phyloP scores from a whole-genome alignment of 495 filamentous ascomycete species.

The Penicillium paradoxum region DNA sequence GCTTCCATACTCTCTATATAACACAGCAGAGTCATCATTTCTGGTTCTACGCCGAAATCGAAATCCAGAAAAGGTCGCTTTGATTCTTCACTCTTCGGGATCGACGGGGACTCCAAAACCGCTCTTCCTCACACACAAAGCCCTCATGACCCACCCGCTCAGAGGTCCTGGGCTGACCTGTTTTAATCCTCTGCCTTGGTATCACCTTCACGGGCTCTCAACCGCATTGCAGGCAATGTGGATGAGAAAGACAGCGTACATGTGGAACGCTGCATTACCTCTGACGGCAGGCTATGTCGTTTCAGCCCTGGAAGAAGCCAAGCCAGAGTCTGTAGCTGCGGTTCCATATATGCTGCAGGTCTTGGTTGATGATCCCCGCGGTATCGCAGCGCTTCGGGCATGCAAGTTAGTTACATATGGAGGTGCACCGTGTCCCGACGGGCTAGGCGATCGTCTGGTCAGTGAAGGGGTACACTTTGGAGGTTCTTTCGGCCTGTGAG shows the following conservation, averaged over 20 bases:
- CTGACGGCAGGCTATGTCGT: slow-evolving; percentile 48
- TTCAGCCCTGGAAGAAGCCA: slow-evolving; percentile 41
- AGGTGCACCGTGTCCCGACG: slow-evolving; percentile 52
- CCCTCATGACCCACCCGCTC: slow-evolving; percentile 36
- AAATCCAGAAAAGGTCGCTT: slow-evolving; percentile 25
- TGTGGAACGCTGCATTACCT: slow-evolving; percentile 51
- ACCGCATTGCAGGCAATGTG: slow-evolving; percentile 48
- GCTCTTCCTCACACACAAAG: slow-evolving; percentile 35
- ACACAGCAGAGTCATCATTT: slow-evolving; percentile 20
- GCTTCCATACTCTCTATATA: slow-evolving; percentile 13
- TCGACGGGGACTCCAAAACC: slow-evolving; percentile 57
- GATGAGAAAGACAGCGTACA: slow-evolving; percentile 44
- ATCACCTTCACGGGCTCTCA: slow-evolving; percentile 48
- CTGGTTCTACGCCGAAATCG: slow-evolving; percentile 32
- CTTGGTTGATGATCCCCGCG: slow-evolving; percentile 43
- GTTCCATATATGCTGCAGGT: slow-evolving; percentile 57
- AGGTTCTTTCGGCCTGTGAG: slow-evolving; percentile 50
- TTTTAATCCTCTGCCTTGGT: slow-evolving; percentile 54
- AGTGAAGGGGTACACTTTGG: slow-evolving; percentile 44
- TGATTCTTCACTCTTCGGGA: slow-evolving; percentile 56
- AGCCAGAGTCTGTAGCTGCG: slow-evolving; percentile 47
- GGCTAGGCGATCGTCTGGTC: slow-evolving; percentile 51
- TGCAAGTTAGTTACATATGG: slow-evolving; percentile 48
- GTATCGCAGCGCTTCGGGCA: slow-evolving; percentile 39
- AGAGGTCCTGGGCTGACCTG: slow-evolving; percentile 37